Evolutionary conservation across 441 rosid species (phyloP).

Genomic region (Arabidopsis hybrid): DNA sequence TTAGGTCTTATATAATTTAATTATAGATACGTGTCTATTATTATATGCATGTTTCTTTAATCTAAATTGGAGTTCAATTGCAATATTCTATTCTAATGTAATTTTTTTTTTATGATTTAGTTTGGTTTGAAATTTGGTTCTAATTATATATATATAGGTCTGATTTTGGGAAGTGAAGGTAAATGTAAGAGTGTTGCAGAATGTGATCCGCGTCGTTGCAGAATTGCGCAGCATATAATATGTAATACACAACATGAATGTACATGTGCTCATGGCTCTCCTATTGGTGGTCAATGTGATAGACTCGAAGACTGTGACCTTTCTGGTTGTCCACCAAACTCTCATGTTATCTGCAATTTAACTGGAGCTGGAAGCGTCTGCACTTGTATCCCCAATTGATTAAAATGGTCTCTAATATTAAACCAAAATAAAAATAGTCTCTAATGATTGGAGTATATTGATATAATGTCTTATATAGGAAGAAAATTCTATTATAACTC

Average conservation of each 20-base stretch:
- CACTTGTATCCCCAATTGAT: slow-evolving; percentile 25
- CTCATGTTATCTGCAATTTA: not conserved
- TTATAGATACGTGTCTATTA: too few species aligned
- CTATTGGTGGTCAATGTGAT: not conserved
- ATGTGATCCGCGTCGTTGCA: slow-evolving; percentile 31
- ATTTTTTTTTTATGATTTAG: not conserved
- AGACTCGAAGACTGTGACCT: not conserved
- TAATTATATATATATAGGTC: not conserved
- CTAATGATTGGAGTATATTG: not conserved
- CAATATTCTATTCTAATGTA: too few species aligned
- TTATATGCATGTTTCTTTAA: too few species aligned
- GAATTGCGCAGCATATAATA: not conserved
- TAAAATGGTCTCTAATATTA: not conserved
- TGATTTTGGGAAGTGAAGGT: slow-evolving; percentile 22
- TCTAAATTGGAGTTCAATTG: too few species aligned
- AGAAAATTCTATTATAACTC: not conserved
- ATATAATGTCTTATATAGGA: not conserved
- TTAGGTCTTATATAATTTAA: too few species aligned
- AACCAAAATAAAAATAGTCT: not conserved
- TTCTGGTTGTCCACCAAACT: slow-evolving; percentile 2
- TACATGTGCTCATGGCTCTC: slow-evolving; percentile 21
- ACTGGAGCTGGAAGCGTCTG: not conserved
- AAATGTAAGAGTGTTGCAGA: not conserved
- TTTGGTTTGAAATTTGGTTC: slow-evolving; percentile 4
- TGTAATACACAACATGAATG: slow-evolving; percentile 5